phyloP scores from a whole-genome alignment of 495 filamentous ascomycete species.

The Trichoderma virens region DNA sequence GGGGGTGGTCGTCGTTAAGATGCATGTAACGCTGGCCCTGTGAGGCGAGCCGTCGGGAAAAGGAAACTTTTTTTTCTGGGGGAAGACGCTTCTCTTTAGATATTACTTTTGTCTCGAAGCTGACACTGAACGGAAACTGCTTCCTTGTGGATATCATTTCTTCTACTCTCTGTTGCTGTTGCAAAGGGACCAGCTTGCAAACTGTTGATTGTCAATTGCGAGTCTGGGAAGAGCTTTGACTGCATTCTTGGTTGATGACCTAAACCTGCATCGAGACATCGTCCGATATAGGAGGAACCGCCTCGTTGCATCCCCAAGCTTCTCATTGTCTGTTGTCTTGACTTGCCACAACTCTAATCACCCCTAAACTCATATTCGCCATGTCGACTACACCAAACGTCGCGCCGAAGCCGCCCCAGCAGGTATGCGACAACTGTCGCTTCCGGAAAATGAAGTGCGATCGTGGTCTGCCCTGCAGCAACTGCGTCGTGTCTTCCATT shows the following conservation, averaged over 20 bases:
- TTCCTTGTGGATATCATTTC: neutral
- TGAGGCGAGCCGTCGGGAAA: constrained; percentile 5
- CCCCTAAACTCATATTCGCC: neutral
- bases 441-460: constrained; percentile 4
- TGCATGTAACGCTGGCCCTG: constrained; percentile 4
- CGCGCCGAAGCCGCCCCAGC: neutral
- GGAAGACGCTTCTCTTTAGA: neutral
- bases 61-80: neutral
- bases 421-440: constrained; percentile 2
- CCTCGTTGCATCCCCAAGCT: neutral
- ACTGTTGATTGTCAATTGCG: neutral
- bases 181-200: neutral
- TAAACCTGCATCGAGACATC: neutral
- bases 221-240: neutral
- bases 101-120: neutral
- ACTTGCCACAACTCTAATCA: no score
- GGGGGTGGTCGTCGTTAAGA: neutral
- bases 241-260: neutral
- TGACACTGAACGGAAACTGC: neutral
- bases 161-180: neutral
- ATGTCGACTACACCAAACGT: neutral
- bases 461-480: neutral
- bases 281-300: neutral
- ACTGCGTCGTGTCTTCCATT: constrained; percentile 4
- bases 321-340: neutral